These are phyloP conservation scores for Aurinia saxatilis DNA, from an alignment of 345 rosid species.

Conservation along the genomic window DNA sequence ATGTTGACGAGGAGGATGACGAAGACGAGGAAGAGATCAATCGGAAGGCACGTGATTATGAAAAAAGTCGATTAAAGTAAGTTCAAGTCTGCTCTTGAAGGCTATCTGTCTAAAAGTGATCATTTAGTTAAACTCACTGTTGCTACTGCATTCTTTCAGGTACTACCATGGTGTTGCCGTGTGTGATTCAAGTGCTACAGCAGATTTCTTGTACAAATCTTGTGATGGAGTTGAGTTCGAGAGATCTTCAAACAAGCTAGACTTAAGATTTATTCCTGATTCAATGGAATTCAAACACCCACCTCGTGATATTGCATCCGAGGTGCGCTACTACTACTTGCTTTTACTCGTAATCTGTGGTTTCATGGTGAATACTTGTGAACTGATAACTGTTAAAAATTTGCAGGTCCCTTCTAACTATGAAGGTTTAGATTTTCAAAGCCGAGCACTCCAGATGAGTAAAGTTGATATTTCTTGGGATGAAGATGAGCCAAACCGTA, in stretches of 20 bases:
- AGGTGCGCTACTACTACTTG: slow-evolving; percentile 41
- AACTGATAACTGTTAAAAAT: not conserved
- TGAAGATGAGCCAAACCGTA: slow-evolving; percentile 92
- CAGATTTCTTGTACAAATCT: slow-evolving; percentile 67
- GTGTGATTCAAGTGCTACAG: slow-evolving; percentile 79
- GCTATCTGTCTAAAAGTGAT: not conserved
- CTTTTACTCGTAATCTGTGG: not conserved
- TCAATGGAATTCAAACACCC: slow-evolving; percentile 81
- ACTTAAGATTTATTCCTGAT: slow-evolving; percentile 88
- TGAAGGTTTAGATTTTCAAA: slow-evolving; percentile 67
- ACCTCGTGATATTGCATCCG: slow-evolving; percentile 79
- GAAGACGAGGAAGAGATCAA: slow-evolving; percentile 29
- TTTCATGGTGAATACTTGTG: not conserved
- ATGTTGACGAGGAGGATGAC: slow-evolving; percentile 32
- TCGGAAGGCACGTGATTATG: slow-evolving; percentile 69
- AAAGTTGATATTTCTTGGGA: slow-evolving; percentile 80
- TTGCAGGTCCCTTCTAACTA: slow-evolving; percentile 66
- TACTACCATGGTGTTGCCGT: slow-evolving; percentile 81
- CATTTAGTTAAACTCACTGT: not conserved
- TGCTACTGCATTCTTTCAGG: slow-evolving; percentile 28
- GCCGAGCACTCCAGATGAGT: slow-evolving; percentile 80
- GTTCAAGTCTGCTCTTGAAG: not conserved
- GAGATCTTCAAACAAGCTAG: slow-evolving; percentile 87
- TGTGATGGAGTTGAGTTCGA: slow-evolving; percentile 92
- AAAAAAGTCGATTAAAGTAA: slow-evolving; percentile 76